A percentile compares a stretch with the other conserved stretches of the same genome.
Conservation (phyloP, 179 eudicot genomes). For the Drosera spatulata region DNA sequence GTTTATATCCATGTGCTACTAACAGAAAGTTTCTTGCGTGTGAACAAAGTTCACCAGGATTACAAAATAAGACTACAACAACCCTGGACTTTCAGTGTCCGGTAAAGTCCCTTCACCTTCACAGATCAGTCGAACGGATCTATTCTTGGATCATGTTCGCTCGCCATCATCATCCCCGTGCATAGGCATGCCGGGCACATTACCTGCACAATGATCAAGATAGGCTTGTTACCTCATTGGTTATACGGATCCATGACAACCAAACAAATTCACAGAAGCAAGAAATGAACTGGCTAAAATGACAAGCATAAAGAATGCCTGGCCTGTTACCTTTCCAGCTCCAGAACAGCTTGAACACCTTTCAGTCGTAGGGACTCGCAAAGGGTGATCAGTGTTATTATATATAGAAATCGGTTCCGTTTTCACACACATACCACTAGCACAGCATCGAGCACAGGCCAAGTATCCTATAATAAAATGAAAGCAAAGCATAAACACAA, state of each 20-base stretch:
- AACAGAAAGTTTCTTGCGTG: no score
- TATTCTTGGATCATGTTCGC: constrained; percentile 82
- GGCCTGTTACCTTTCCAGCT: constrained; percentile 59
- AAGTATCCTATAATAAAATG: constrained; percentile 52
- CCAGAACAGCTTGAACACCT: constrained; percentile 91
- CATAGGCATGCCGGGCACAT: constrained; percentile 61
- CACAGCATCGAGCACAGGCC: constrained; percentile 90
- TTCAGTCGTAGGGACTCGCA: constrained; percentile 62
- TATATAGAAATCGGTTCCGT: constrained; percentile 66
- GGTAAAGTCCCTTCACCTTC: not conserved
- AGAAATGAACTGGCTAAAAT: not conserved
- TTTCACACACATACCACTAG: constrained; percentile 74
- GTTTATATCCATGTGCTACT: no score
- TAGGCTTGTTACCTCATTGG: no score
- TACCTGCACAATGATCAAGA: no score
- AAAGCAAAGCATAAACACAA: constrained; percentile 1
- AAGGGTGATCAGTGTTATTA: constrained; percentile 40
- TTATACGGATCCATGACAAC: not conserved
- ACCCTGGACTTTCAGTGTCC: no score
- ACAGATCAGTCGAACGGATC: constrained; percentile 57
- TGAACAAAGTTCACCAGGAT: no score
- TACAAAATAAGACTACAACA: no score
- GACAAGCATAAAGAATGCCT: no score
- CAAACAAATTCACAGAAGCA: not conserved
- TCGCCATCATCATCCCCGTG: constrained; percentile 96